Conservation (phyloP, 1,284 basidiomycete species). For the Boletus semigastroideus region DNA sequence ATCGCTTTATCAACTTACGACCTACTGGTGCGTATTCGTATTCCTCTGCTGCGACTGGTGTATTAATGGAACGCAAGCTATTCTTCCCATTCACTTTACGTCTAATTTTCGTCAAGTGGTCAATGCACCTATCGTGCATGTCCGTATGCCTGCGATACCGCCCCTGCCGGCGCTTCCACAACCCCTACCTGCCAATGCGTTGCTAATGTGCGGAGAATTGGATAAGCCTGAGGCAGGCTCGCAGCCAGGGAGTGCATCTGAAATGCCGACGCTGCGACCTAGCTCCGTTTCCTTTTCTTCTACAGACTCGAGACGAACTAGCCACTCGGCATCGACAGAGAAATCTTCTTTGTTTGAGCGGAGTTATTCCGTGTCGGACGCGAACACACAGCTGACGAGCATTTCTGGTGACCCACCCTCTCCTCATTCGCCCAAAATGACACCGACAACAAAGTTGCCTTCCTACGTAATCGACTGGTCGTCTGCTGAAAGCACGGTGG, state of each 20-base stretch:
- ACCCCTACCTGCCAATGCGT: constrained; percentile 38
- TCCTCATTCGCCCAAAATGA: constrained; percentile 14
- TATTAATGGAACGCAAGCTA: constrained; percentile 41
- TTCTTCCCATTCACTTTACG: constrained; percentile 68
- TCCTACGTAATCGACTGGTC: constrained; percentile 33
- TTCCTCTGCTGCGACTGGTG: not conserved
- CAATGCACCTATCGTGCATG: constrained; percentile 58
- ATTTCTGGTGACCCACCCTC: constrained; percentile 18
- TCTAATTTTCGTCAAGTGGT: constrained; percentile 68
- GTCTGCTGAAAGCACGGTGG: constrained; percentile 37
- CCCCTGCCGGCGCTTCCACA: constrained; percentile 59
- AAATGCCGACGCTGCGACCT: constrained; percentile 34
- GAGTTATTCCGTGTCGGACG: constrained; percentile 22
- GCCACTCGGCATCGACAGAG: constrained; percentile 28
- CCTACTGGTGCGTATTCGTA: constrained; percentile 44
- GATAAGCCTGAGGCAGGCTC: constrained; percentile 23
- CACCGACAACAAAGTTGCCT: constrained; percentile 19
- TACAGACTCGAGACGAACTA: constrained; percentile 35
- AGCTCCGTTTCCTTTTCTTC: constrained; percentile 52
- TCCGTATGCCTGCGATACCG: constrained; percentile 70
- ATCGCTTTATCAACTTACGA: constrained; percentile 64
- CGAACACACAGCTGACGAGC: constrained; percentile 22
- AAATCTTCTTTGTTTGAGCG: constrained; percentile 34
- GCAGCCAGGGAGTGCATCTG: constrained; percentile 12
- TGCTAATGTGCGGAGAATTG: constrained; percentile 19